These are phyloP conservation scores for Discostella stelligeroides DNA, from an alignment of 108 stramenopile genomes.

Conservation along the genomic window DNA sequence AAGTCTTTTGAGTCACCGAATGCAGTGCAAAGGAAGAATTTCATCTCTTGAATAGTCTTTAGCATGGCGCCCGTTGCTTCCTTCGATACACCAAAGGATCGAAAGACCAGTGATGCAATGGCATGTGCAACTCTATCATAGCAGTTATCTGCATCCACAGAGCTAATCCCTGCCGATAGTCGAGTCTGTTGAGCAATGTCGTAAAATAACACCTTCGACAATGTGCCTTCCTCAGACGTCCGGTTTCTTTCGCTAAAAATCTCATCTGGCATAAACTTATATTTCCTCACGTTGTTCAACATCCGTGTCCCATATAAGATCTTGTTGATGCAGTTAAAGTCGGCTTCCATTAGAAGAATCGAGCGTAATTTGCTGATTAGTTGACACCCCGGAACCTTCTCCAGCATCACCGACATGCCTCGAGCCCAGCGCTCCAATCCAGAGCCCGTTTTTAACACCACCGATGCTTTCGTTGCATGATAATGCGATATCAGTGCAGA, in stretches of 20 bases:
- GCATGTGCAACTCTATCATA: not conserved
- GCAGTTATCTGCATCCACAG: slow-evolving; percentile 19
- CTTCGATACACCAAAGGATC: not conserved
- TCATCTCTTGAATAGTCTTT: too few relatives aligned
- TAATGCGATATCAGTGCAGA: not conserved
- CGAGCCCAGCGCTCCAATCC: not conserved
- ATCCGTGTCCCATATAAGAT: slow-evolving; percentile 12
- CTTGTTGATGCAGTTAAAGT: too few relatives aligned
- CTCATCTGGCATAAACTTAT: too few relatives aligned
- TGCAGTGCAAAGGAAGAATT: too few relatives aligned
- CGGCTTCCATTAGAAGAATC: slow-evolving; percentile 16
- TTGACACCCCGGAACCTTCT: not conserved
- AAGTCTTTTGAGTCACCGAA: too few relatives aligned
- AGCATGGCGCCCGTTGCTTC: too few relatives aligned
- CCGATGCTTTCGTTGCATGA: not conserved
- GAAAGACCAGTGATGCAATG: slow-evolving; percentile 17
- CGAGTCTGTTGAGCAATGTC: too few relatives aligned
- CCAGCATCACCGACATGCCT: too few relatives aligned
- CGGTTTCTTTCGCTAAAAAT: slow-evolving; percentile 16
- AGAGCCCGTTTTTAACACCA: not conserved
- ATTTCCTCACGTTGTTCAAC: slow-evolving; percentile 3
- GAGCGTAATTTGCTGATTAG: slow-evolving; percentile 7
- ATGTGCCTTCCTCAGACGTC: slow-evolving; percentile 9
- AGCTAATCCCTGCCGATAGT: not conserved
- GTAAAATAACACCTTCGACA: slow-evolving; percentile 7